phyloP scores from a whole-genome alignment of 192 early-diverging fungal genomes.

The Physocladia obscura region DNA sequence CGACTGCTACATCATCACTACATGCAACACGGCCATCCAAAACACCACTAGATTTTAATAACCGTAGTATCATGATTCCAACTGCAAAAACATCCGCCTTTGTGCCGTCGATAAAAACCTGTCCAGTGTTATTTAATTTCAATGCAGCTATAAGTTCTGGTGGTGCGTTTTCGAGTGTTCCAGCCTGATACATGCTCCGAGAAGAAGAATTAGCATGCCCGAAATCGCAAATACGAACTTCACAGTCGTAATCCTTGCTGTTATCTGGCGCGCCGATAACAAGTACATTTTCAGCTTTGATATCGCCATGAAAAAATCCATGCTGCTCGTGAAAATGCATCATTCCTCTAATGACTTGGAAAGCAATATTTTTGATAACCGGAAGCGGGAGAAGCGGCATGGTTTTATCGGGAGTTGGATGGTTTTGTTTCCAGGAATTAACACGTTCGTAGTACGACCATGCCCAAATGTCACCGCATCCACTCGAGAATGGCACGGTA shows the following conservation, averaged over 20 bases:
- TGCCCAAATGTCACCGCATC: background rate
- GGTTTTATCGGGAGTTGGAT: background rate
- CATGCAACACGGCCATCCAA: no score
- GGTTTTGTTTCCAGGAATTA: background rate
- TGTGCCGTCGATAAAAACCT: background rate
- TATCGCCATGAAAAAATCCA: constrained; percentile 6
- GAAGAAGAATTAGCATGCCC: background rate
- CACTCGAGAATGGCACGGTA: background rate
- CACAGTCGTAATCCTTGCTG: background rate
- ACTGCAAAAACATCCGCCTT: constrained; percentile 14
- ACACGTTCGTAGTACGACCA: constrained; percentile 7
- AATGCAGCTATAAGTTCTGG: background rate
- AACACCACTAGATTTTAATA: background rate
- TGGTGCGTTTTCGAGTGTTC: constrained; percentile 4
- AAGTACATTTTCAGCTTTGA: constrained; percentile 6
- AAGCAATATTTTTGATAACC: constrained; percentile 2
- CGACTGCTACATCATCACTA: no score
- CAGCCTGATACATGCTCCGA: background rate
- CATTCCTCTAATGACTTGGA: background rate
- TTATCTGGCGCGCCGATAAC: background rate
- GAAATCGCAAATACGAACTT: constrained; percentile 7
- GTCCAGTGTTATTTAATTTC: no score
- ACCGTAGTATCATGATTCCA: background rate
- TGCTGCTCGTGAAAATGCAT: background rate
- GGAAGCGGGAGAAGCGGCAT: background rate